phyloP scores from a whole-genome alignment of 2,329 filamentous ascomycete genomes.

The Talaromyces marneffei region DNA sequence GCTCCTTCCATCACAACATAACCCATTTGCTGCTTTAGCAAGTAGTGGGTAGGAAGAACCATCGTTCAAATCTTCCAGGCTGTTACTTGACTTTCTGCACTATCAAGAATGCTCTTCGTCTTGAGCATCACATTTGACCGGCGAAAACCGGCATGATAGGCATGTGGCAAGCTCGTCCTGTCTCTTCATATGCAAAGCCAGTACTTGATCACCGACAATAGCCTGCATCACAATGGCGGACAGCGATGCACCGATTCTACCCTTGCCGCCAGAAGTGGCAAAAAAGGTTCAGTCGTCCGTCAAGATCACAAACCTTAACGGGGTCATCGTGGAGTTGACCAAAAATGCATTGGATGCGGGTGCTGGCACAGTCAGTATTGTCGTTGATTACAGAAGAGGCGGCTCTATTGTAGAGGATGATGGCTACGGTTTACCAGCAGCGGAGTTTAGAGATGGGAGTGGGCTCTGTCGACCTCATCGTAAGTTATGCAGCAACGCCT shows the following conservation, averaged over 20 bases:
- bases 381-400: constrained; percentile 68
- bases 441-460: constrained; percentile 65
- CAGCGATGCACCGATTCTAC: constrained; percentile 48
- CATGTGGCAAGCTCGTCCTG: neutral
- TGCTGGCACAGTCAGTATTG: constrained; percentile 62
- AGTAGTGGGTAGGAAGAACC: neutral
- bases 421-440: constrained; percentile 66
- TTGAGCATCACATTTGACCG: neutral
- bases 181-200: neutral
- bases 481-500: constrained; percentile 33
- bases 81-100: neutral
- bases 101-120: neutral
- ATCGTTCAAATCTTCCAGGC: neutral
- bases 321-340: constrained; percentile 64
- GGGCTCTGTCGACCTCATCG: constrained; percentile 68
- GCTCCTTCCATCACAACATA: neutral
- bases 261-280: constrained; percentile 63
- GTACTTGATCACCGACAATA: neutral
- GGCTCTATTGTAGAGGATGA: constrained; percentile 79
- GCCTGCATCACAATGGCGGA: constrained; percentile 20
- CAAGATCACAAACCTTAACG: constrained; percentile 68
- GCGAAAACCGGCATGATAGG: neutral
- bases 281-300: constrained; percentile 80
- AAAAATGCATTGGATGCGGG: constrained; percentile 80
- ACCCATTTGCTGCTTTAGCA: neutral